A percentile compares a stretch with the other conserved stretches of the same genome.
Conservation (phyloP, 2,329 filamentous ascomycete species). For the Botrytis paeoniae region DNA sequence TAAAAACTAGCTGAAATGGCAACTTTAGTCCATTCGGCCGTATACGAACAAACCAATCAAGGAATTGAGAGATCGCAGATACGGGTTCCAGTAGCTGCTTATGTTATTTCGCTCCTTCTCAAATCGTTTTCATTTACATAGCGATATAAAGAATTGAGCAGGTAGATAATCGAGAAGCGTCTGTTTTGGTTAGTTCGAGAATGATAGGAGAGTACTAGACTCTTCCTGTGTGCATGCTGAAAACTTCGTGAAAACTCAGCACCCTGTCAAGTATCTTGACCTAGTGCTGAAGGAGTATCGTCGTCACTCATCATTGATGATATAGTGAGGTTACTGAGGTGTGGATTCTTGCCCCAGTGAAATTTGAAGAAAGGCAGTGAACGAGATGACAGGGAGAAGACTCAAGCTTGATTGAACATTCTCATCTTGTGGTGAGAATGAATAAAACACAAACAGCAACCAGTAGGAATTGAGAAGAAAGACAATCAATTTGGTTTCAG, state of each 20-base stretch:
- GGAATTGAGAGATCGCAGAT: not conserved
- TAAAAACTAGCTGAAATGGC: not conserved
- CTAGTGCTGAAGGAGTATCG: not conserved
- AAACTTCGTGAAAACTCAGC: not conserved
- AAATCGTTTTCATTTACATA: not conserved
- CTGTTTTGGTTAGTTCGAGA: not conserved
- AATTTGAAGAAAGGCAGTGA: not conserved
- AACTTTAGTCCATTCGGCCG: not conserved
- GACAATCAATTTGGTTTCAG: not conserved
- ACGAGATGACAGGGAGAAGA: not conserved
- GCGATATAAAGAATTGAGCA: not conserved
- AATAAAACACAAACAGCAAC: not conserved
- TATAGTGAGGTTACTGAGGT: not conserved
- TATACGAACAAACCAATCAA: not conserved
- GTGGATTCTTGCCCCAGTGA: not conserved
- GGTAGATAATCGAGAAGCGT: not conserved
- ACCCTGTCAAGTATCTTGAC: not conserved
- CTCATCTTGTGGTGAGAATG: not conserved
- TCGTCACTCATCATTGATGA: not conserved
- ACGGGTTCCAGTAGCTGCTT: not conserved
- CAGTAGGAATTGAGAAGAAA: not conserved
- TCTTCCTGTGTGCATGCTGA: not conserved
- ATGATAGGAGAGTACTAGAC: not conserved
- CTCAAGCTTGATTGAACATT: not conserved
- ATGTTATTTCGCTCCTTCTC: not conserved